Base-by-base conservation (phyloP, 352 stramenopile genomes). In the Phytophthora pseudosyringae region DNA sequence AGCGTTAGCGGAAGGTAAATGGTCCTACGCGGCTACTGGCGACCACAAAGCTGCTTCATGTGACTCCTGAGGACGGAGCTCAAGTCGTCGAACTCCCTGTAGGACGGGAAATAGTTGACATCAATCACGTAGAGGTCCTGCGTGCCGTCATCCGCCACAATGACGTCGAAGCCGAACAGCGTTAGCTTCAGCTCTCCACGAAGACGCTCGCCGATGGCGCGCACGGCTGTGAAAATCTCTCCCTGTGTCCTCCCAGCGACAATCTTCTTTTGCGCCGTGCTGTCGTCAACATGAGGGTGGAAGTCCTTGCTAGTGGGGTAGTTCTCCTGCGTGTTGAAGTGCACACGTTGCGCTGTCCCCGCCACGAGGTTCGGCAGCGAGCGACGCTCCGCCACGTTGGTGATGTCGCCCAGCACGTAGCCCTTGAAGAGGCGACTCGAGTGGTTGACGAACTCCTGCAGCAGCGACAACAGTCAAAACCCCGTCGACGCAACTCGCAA, bases 61-160 rank as follows among this genome's bases (percentile, higher is more conserved):
- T 93, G 86, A 21, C 67, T 72, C 12, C 84, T 83, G 51, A 95
- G 70, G 11, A 81, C 53, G 3, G 54, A 29, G 55, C 76, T 77
- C 67, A 95, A 88, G 51, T 89, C 76, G 13, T 88, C 75, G 32
- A 95, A 67, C 64, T 95, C 87, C 46, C 87, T 89, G 72, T 93
- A 95, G 4, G 87, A 95, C 45, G 87, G 87, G 53, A 95, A 95
- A 67, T 95, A 95, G 69, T 95, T 95, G 60, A 95, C 82, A 46
- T 95, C 87, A 57, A 95, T 91, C 33, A 95, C 87, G 45, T 81
- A 84, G 25, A 89, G 69, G 28, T 86, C 79, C 15, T 73, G 55
- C 16, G 69, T 78, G 26, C 46, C 59, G 32, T 76, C 65, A 57
- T 90, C 77, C 21, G 79, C 81, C 35, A 94, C 59, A 71, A 95